Evolutionary conservation across 371 early-diverging fungal species (phyloP), one percentile per base, ranked within the genome.

Genomic region (Nosema bombycis): DNA sequence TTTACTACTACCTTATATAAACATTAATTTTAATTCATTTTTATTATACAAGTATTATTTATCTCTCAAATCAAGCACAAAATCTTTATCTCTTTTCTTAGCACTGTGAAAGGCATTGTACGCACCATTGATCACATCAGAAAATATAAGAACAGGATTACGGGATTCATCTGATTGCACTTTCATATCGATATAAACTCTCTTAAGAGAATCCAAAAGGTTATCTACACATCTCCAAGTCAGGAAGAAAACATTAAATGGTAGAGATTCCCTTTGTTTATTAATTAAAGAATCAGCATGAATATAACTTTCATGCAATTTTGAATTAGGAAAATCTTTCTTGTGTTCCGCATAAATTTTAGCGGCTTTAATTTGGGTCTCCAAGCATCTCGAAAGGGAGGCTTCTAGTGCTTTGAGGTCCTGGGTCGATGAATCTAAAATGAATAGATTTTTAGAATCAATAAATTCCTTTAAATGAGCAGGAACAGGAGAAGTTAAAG

Each of bases 121-220:
- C 3, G 10, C 24, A 12, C 4, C 21, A 24, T 26, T 3, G 3
- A 18, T 58, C 4, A 12, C 12, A n/a, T 58, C 15, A 15, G n/a
- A 4, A n/a, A 4, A 4, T 3, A 4, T 12, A n/a, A 4, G 26
- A 26, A 3, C 4, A 58, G 15, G 24, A 4, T 12, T 58, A 26
- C n/a, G n/a, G 6, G 2, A 24, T 26, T 32, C 2, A 29, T 30
- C 28, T 26, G 2, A 6, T 38, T 14, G 36, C 33, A 28, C 34
- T 12, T 60, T 66, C 54, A 69, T 58, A 29, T 74, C 74, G 32
- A 63, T 55, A 29, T 55, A 64, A 33, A 60, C 46, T 2, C 34
- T 38, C 30, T 64, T 64, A n/a, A 63, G 38, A 30, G 30, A 55
- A 24, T 74, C 66, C 24, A 72, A 29, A 2, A 72, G 24, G 0